Evolutionary conservation across 2,329 filamentous ascomycete species (phyloP), one percentile per base, ranked within the genome.

Genomic region (Parastagonospora avenae): DNA sequence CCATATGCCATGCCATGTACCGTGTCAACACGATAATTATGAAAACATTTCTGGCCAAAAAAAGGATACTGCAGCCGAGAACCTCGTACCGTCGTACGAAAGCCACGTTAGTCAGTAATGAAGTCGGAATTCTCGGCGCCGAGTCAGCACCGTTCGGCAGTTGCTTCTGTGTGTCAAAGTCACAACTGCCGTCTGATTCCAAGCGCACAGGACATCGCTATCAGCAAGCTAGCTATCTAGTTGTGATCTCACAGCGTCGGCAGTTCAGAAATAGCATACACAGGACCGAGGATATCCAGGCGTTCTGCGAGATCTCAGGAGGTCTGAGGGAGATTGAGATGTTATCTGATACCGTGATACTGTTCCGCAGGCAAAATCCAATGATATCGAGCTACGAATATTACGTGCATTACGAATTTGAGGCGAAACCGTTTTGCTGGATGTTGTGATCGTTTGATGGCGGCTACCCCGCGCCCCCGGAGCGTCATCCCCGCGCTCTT

Each of bases 181-280:
- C 19, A 42, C 54, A 62, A 62, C 59, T 62, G 59, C 59, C 59
- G 59, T 47, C 29, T 9, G 24, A 35, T n/a, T 19, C 27, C 50
- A 51, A 42, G 41, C 38, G 46, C 54, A 56, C 48, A 46, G 39
- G 32, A 50, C 27, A n/a, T 50, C 42, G 43, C 33, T 46, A 48
- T 52, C 15, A 16, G 38, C 52, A 42, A 27, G 31, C 16, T 35
- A 33, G 29, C 9, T 56, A 54, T 50, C 32, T 52, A 33, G 54
- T 35, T 31, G 19, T 29, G 48, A 28, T 12, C 43, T 15, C 37
- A 33, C 19, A 46, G 33, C 19, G 41, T 42, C 59, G 59, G 59
- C 57, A 62, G 59, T 62, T 62, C 52, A n/a, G n/a, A 24, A 47
- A 48, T 42, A 36, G 32, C 38, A 42, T 11, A 33, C 28, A 24